Conservation (phyloP, 2,329 filamentous ascomycete species). For the Ophioceras dolichostomum region DNA sequence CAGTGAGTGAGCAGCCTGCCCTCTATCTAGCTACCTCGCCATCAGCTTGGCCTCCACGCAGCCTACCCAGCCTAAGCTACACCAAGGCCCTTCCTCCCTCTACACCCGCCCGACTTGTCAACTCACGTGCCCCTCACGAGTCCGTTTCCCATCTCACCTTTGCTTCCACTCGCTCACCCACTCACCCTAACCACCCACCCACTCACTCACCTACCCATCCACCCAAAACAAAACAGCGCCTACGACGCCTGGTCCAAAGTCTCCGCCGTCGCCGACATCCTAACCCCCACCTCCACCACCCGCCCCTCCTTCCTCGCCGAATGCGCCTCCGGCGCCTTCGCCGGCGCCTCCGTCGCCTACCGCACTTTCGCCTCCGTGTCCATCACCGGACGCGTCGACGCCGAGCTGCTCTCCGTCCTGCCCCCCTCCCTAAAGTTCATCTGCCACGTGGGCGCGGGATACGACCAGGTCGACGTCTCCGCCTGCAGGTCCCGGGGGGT, state of each 20-base stretch:
- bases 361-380: conserved; percentile 55
- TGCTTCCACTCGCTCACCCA: no score
- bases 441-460: conserved; percentile 63
- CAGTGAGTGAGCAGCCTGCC: no score
- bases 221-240: conserved; percentile 35
- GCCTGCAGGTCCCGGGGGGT: conserved; percentile 22
- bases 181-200: no score
- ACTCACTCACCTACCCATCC: conserved; percentile 2
- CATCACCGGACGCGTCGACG: conserved; percentile 59
- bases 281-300: conserved; percentile 21
- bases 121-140: no score
- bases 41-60: no score
- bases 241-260: conserved; percentile 52
- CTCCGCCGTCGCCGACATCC: conserved; percentile 48
- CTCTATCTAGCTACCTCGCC: no score
- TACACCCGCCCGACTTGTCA: no score
- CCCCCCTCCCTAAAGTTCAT: conserved; percentile 43
- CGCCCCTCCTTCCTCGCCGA: conserved; percentile 7
- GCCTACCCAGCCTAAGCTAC: no score
- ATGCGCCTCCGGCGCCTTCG: conserved; percentile 7
- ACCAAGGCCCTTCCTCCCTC: no score
- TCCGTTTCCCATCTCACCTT: no score
- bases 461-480: conserved; percentile 50
- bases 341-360: conserved; percentile 14
- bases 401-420: conserved; percentile 50